phyloP scores from a whole-genome alignment of 805 yeast species.

The Saccharomycopsis sp. region DNA sequence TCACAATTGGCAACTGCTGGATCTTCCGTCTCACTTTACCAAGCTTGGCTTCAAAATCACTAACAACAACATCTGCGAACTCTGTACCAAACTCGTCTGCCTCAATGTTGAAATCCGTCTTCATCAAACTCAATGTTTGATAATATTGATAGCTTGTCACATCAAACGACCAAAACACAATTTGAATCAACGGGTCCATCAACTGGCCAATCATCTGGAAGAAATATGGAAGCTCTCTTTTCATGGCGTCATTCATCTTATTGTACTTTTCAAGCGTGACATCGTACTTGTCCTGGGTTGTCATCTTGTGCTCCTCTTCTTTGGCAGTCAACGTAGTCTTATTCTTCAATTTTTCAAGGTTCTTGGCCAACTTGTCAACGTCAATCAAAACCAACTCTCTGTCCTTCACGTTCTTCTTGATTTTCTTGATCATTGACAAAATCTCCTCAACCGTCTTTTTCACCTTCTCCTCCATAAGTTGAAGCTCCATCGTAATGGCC shows the following conservation, averaged over 20 bases:
- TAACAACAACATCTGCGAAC: constrained; percentile 3
- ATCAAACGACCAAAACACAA: constrained; percentile 19
- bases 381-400: constrained; percentile 19
- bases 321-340: constrained; percentile 11
- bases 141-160: constrained; percentile 15
- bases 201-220: constrained; percentile 15
- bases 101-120: constrained; percentile 10
- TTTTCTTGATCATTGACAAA: constrained; percentile 16
- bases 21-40: constrained; percentile 1
- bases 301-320: constrained; percentile 14
- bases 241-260: constrained; percentile 13
- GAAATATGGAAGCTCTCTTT: constrained; percentile 19
- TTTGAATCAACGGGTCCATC: constrained; percentile 10
- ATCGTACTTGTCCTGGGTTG: constrained; percentile 11
- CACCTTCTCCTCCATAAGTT: constrained; percentile 16
- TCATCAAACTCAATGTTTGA: constrained; percentile 15
- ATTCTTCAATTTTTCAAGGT: constrained; percentile 13
- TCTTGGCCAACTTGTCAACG: constrained; percentile 14
- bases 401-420: constrained; percentile 10
- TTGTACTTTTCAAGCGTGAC: constrained; percentile 5
- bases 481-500: constrained; percentile 15
- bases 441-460: constrained; percentile 13
- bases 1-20: constrained; percentile 12
- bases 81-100: constrained; percentile 1
- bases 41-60: constrained; percentile 2